A percentile compares a stretch with the other conserved stretches of the same genome.
phyloP scores from a whole-genome alignment of 306 rosid species.

The Quercus ilex region DNA sequence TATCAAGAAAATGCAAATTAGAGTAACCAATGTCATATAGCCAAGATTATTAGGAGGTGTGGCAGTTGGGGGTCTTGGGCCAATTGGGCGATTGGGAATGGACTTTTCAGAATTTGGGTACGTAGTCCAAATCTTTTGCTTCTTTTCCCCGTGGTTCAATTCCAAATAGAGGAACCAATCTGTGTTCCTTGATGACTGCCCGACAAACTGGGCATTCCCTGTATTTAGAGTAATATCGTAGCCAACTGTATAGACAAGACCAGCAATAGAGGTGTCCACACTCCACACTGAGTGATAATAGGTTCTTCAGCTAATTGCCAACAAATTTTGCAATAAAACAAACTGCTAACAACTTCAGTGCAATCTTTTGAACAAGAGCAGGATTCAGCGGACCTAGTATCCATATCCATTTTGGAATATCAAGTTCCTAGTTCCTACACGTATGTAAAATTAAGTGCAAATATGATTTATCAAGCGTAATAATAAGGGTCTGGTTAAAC shows the following conservation, averaged over 20 bases:
- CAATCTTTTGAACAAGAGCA: no score
- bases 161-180: constrained; percentile 5
- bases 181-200: not conserved
- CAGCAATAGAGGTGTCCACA: constrained; percentile 27
- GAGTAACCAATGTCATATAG: no score
- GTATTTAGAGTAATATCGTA: not conserved
- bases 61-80: not conserved
- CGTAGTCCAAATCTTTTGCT: not conserved
- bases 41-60: no score
- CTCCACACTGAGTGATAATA: constrained; percentile 10
- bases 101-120: not conserved
- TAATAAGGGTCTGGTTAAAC: no score
- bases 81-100: not conserved
- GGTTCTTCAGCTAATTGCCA: constrained; percentile 21
- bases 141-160: not conserved
- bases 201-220: not conserved
- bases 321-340: constrained; percentile 23
- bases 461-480: no score
- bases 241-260: constrained; percentile 23
- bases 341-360: not conserved
- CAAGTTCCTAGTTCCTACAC: no score
- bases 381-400: no score
- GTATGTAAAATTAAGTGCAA: no score
- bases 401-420: no score
- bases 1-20: no score